Evolutionary conservation across 2,329 filamentous ascomycete species (phyloP), one percentile per base, ranked within the genome.

Genomic region (Aspergillus ibericus): DNA sequence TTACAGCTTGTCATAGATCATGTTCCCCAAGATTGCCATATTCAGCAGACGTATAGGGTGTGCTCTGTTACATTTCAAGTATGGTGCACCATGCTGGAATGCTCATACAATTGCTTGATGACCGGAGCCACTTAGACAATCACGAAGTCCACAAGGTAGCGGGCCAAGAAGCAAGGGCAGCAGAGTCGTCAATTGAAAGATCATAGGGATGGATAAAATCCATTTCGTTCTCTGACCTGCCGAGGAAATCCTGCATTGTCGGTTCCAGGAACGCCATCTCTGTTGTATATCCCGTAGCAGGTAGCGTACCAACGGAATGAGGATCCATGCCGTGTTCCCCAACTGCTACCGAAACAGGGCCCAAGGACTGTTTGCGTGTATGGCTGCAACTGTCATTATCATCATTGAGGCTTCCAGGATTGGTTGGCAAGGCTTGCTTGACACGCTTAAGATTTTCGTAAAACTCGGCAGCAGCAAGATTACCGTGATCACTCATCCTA

Each of bases 381-480:
- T 52, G 36, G 6, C 55, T 46, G 38, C 47, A n/a, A 10, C 29
- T 9, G 6, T 76, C 32, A 47, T 59, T n/a, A 12, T 55, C n/a
- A 3, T 20, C 34, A 25, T 20, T 46, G 3, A 25, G 29, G 18
- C 13, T n/a, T 12, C 27, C 52, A 22, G 44, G 9, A 6, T 34
- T 22, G 5, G 6, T 27, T 18, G 38, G 53, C 10, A 65, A 36
- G n/a, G 53, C 59, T 15, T 58, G 20, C 38, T 62, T 62, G n/a
- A 67, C 59, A 12, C 54, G 55, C 22, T 67, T 58, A 1, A 71
- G 56, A 27, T 72, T 70, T 27, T 70, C 60, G 35, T 66, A 66
- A 22, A 72, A 72, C 27, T 72, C 70, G 8, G 63, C 60, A 5
- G 69, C 70, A 2, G 69, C 68, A 5, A 72, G 62, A 27, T 72